These are phyloP conservation scores for Galerina sulciceps DNA, from an alignment of 768 basidiomycete genomes.

Conservation along the genomic window DNA sequence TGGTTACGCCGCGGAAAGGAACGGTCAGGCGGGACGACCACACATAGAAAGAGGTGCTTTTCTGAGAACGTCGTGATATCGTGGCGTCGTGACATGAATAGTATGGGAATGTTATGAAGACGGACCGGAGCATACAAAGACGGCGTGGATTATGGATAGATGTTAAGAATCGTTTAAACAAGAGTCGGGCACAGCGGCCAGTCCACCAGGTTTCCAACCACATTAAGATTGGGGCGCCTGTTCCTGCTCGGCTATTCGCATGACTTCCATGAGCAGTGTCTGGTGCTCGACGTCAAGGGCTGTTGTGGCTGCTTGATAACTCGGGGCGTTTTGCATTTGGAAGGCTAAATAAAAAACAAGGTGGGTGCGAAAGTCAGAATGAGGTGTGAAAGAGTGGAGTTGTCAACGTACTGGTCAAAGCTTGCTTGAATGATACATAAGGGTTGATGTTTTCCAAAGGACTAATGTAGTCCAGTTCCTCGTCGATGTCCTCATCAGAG, in stretches of 20 bases:
- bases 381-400: not conserved
- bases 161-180: constrained; percentile 5
- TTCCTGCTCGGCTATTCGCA: constrained; percentile 67
- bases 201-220: constrained; percentile 9
- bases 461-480: constrained; percentile 87
- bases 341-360: constrained; percentile 50
- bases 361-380: constrained; percentile 6
- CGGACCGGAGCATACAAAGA: constrained; percentile 5
- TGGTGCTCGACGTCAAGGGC: constrained; percentile 75
- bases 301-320: constrained; percentile 78
- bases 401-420: constrained; percentile 65
- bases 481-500: constrained; percentile 64
- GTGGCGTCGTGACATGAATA: not conserved
- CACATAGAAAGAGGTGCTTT: too few species aligned
- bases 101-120: constrained; percentile 1
- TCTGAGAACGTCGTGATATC: too few species aligned
- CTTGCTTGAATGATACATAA: constrained; percentile 78
- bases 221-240: constrained; percentile 26
- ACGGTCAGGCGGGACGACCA: too few species aligned
- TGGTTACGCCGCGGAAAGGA: too few species aligned
- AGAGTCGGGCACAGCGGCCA: not conserved
- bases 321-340: constrained; percentile 70
- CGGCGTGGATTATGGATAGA: not conserved
- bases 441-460: constrained; percentile 81
- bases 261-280: constrained; percentile 83